Base-by-base conservation (phyloP, 23 red algal genomes). In the Gracilaria domingensis region DNA sequence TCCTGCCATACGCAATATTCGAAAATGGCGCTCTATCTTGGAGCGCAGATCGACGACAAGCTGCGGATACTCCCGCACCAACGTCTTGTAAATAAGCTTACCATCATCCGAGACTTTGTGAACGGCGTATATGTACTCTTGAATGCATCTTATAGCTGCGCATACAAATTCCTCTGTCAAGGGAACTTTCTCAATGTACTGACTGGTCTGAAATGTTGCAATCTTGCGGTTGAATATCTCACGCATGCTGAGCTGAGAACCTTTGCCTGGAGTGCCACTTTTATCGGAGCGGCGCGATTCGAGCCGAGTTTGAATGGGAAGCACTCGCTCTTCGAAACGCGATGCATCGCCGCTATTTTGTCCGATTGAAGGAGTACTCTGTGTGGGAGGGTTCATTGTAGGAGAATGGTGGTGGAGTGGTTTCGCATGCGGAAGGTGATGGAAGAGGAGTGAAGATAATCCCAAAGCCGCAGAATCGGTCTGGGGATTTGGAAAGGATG, bases 161-260 rank as follows among this genome's bases (percentile, higher is more conserved):
- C 12, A 60, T 13, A 80, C 8, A 12, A 60, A 58, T 25, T 55
- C 47, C 12, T 80, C 76, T 14, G 76, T 47, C 0, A 58, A 32
- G 1, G 54, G 76, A 80, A 1, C 21, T 1, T 80, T 49, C 2
- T 16, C 42, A 60, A 2, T 12, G n/a, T 80, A 58, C 76, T 80
- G 28, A 55, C 47, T 24, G 0, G 17, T 3, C 32, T 55, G 32
- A 35, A 58, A 48, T 38, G 2, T 12, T 4, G 48, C 76, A 2
- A 58, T 80, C 38, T 73, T 44, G 8, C 67, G 67, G 26, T 80
- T 80, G 76, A 80, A 80, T 20, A 80, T 48, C 13, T 80, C 76
- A 24, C 76, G 76, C 54, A 57, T 80, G 13, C 26, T 38, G 1
- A 7, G 39, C 76, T 80, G 76, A 35, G 76, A 80, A 0, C 48